phyloP scores from a whole-genome alignment of 441 rosid species.

The Populus hybrid region DNA sequence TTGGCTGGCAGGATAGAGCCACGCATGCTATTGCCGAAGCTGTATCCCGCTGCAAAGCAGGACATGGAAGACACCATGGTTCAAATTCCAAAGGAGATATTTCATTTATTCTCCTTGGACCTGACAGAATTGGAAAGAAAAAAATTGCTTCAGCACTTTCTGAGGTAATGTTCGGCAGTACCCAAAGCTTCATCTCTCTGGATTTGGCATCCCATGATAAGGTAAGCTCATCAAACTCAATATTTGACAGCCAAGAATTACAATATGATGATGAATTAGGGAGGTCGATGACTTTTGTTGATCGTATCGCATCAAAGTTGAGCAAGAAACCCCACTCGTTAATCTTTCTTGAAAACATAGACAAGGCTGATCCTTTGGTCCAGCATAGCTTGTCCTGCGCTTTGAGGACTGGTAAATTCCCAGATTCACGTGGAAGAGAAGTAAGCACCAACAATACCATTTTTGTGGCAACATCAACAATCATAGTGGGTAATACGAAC shows the following conservation, averaged over 20 bases:
- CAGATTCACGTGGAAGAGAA: conserved; percentile 59
- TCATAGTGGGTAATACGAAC: conserved; percentile 15
- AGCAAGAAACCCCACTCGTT: conserved; percentile 45
- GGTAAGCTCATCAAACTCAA: conserved; percentile 18
- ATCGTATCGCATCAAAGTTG: conserved; percentile 56
- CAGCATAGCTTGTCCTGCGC: conserved; percentile 55
- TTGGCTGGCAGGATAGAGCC: conserved; percentile 68
- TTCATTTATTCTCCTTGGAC: conserved; percentile 84
- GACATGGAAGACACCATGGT: conserved; percentile 20
- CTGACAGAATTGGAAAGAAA: conserved; percentile 62
- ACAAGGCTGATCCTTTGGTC: conserved; percentile 54
- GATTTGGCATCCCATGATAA: conserved; percentile 47
- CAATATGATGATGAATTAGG: conserved; percentile 29
- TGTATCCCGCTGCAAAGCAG: conserved; percentile 34
- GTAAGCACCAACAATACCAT: conserved; percentile 43
- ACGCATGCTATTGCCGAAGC: conserved; percentile 43
- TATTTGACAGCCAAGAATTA: conserved; percentile 25
- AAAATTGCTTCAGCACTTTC: conserved; percentile 64
- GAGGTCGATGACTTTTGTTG: conserved; percentile 57
- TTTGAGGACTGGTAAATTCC: conserved; percentile 51
- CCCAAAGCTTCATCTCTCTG: conserved; percentile 40
- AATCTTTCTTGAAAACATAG: conserved; percentile 69
- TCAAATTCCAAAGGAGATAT: conserved; percentile 36
- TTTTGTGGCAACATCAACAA: conserved; percentile 41
- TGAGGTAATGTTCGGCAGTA: conserved; percentile 46